Percentiles rank a stretch among this genome's conserved stretches.
Conservation (phyloP, 108 stramenopile species). For the Poteriospumella lacustris region DNA sequence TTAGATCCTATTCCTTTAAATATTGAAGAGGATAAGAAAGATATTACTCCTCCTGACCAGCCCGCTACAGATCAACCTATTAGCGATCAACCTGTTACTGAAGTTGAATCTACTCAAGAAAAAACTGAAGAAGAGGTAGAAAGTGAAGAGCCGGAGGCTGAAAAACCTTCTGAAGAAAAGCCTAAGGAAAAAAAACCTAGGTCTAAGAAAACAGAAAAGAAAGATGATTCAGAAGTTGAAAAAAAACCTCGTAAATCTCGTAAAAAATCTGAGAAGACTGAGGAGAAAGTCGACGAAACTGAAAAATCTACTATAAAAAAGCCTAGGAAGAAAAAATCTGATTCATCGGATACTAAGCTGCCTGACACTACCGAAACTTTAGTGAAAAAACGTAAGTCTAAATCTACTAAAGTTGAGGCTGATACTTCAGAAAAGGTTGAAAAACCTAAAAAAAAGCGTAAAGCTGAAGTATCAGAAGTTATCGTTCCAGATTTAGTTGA, state of each 20-base stretch:
- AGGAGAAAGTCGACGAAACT: conserved; percentile 2
- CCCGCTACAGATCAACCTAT: conserved; percentile 6
- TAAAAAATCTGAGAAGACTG: conserved; percentile 8
- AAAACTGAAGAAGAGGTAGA: conserved; percentile 8
- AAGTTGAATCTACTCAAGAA: conserved; percentile 8
- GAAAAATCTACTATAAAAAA: conserved; percentile 9
- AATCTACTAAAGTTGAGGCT: conserved; percentile 8
- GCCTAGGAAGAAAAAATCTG: conserved; percentile 7
- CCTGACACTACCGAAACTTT: conserved; percentile 7
- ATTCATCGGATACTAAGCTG: conserved; percentile 7
- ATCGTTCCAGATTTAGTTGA: conserved; percentile 8
- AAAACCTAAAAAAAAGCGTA: conserved; percentile 9
- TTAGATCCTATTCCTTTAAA: conserved; percentile 9
- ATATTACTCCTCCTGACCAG: conserved; percentile 2
- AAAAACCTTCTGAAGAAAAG: conserved; percentile 8
- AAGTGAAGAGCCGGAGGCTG: conserved; percentile 6
- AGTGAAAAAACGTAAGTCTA: conserved; percentile 8
- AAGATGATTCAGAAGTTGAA: conserved; percentile 8
- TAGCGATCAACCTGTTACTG: conserved; percentile 2
- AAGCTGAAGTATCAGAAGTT: conserved; percentile 8
- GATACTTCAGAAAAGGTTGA: conserved; percentile 8
- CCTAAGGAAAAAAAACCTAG: conserved; percentile 8
- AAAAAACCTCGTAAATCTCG: conserved; percentile 8
- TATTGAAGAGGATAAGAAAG: conserved; percentile 8
- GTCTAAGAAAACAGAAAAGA: conserved; percentile 8